Evolutionary conservation across 1,284 basidiomycete species (phyloP), one percentile per base, ranked within the genome.

Genomic region (Melampsora larici-populina): DNA sequence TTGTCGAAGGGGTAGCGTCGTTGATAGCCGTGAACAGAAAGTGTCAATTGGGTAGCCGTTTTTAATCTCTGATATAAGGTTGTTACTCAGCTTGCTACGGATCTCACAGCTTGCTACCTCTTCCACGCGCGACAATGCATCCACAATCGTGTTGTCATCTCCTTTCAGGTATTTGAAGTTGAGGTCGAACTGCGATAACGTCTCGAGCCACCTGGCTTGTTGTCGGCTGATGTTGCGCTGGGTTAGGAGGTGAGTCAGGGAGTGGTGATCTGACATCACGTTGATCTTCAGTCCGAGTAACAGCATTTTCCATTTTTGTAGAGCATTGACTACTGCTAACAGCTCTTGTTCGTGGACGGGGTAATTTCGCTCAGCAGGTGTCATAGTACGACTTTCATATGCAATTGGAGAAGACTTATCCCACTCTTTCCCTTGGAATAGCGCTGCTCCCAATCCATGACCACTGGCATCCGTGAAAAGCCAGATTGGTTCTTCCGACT

Each of bases 221-320:
- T 82, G 72, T 0, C 80, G 63, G 0, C 84, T 85, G 0, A 87
- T 80, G 15, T 86, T 81, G 1, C 79, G 69, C 70, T 87, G 86
- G 0, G 79, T 79, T 0, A 80, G 1, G 63, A 87, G 86, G 72
- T 84, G 82, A 46, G 86, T 81, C 0, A 87, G 81, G n/a, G n/a
- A n/a, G n/a, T n/a, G n/a, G n/a, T n/a, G n/a, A n/a, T n/a, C n/a
- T n/a, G n/a, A n/a, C n/a, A n/a, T n/a, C n/a, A n/a, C n/a, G n/a
- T n/a, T n/a, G n/a, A n/a, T n/a, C n/a, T n/a, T n/a, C n/a, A n/a
- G 0, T 84, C 86, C 0, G 79, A 63, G 75, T 68, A 26, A 80
- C 70, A 36, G 79, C 48, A 17, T 65, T 9, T 36, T 36, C 36
- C 36, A 36, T 9, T 36, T 36, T 9, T 36, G 36, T 17, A 63